Evolutionary conservation across 1,284 basidiomycete genomes (phyloP), one percentile per base, ranked within the genome.

Genomic region (Ceratobasidium sp.): DNA sequence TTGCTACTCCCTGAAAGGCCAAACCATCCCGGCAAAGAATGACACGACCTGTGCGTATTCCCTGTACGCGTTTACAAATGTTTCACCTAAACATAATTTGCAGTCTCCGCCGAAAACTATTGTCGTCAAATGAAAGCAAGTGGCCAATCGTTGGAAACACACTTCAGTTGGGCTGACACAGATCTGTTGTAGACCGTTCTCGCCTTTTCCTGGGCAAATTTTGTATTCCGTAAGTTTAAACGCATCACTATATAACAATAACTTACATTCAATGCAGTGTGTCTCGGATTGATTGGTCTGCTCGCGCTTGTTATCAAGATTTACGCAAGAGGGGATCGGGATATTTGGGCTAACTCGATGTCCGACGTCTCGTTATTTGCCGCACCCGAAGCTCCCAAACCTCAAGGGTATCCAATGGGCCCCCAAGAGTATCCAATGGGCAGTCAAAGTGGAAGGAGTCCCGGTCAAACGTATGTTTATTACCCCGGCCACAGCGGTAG

Each of bases 131-230:
- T 91, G 86, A 90, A 88, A 77, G 86, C 49, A 27, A 4, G 64
- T 67, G 8, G 15, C 17, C 25, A 10, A 4, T 12, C 22, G 38
- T 6, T 10, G 17, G 5, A 12, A 8, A 27, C 87, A 65, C 4
- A 29, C 25, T n/a, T 35, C 22, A 42, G 29, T 58, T 22, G 12
- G 7, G 15, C 31, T 15, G 12, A 38, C 7, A 56, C 29, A 22
- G 20, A 32, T 17, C 8, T 5, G 13, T 32, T 32, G 1, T 56
- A 68, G 64, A 68, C 64, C 7, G 42, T 68, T 2, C 53, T 68
- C 13, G 89, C 88, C 0, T 86, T 92, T 76, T 91, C 90, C 0
- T 92, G 91, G 90, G 81, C 85, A 75, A 79, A 85, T 65, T 92
- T 92, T 74, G 80, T 81, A 50, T 72, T 55, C 42, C 52, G 70